Base-by-base conservation (phyloP, 306 rosid species). In the Hippophae rhamnoides region DNA sequence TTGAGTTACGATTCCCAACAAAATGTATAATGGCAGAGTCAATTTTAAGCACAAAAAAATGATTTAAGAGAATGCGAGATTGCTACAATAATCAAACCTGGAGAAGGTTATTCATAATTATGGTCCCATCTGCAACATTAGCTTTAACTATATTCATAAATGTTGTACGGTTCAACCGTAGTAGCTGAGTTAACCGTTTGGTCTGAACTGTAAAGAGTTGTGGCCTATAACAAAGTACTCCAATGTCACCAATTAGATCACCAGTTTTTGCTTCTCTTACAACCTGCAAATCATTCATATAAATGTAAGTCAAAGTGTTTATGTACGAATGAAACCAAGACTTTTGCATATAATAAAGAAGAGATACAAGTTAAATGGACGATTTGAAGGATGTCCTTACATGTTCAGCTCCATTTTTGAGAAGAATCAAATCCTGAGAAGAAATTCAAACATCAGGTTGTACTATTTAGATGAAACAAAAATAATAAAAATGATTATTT, bases 31-130 rank as follows among this genome's bases (percentile, higher is more conserved):
- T 7, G 9, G 11, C 11, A 46, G 11, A 46, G 49, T 7, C 49
- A 46, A 46, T 7, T 46, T 7, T 46, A 46, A 46, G 11, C 11
- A 12, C 2, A 48, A 18, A 13, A 12, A 1, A 13, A 11, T 54
- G 6, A 8, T 13, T 9, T 58, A 7, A 42, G 25, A 14, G 3
- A 47, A 47, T 3, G 12, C 9, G 25, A 8, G 53, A 61, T 8
- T 31, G 1, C 31, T 62, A 60, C 26, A 58, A 13, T 52, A 40
- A 31, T 27, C 84, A 43, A 3, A 93, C 99, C 97, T 88, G 79
- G 69, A 93, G 95, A 61, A 93, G 90, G 74, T 93, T 93, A 46
- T 88, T 93, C 95, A 93, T 84, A 64, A 88, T 88, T 57, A 88
- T 71, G 68, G 86, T 82, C 63, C 97, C 99, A 48, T 93, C 99